Conservation (phyloP, 768 basidiomycete species). For the Mycena metata region DNA sequence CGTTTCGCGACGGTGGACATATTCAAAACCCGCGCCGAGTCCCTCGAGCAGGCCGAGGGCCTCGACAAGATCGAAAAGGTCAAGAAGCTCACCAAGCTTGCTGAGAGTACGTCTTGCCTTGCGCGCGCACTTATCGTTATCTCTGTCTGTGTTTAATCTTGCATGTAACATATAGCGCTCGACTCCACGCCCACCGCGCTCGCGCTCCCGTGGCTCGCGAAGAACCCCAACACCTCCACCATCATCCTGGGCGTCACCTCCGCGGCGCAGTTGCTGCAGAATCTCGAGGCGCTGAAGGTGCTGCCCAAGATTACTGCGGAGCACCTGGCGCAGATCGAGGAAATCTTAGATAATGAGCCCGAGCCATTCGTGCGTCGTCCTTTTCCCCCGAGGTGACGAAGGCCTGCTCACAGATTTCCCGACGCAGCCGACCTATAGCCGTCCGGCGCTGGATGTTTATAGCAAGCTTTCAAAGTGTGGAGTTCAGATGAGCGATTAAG, state of each 20-base stretch:
- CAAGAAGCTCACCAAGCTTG: slow-evolving; percentile 36
- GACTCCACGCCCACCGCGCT: too few relatives aligned
- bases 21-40: slow-evolving; percentile 55
- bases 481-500: too few relatives aligned
- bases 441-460: too few relatives aligned
- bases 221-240: slow-evolving; percentile 75
- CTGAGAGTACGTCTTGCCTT: too few relatives aligned
- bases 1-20: slow-evolving; percentile 72
- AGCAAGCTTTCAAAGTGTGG: too few relatives aligned
- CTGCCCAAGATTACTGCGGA: too few relatives aligned
- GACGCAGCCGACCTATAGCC: not conserved
- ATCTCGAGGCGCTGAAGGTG: slow-evolving; percentile 79
- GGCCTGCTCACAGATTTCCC: too few relatives aligned
- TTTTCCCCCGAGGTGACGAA: too few relatives aligned
- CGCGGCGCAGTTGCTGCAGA: slow-evolving; percentile 73
- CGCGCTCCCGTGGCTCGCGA: slow-evolving; percentile 83
- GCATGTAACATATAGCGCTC: too few relatives aligned
- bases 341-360: slow-evolving; percentile 52
- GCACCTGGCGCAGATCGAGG: too few relatives aligned
- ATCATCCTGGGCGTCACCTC: slow-evolving; percentile 78
- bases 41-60: slow-evolving; percentile 55
- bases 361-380: slow-evolving; percentile 50
- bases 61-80: slow-evolving; percentile 75
- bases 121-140: too few relatives aligned
- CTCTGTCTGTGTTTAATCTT: too few relatives aligned